Evolutionary conservation across 495 filamentous ascomycete genomes (phyloP), one percentile per base, ranked within the genome.

Genomic region (Talaromyces ruber): DNA sequence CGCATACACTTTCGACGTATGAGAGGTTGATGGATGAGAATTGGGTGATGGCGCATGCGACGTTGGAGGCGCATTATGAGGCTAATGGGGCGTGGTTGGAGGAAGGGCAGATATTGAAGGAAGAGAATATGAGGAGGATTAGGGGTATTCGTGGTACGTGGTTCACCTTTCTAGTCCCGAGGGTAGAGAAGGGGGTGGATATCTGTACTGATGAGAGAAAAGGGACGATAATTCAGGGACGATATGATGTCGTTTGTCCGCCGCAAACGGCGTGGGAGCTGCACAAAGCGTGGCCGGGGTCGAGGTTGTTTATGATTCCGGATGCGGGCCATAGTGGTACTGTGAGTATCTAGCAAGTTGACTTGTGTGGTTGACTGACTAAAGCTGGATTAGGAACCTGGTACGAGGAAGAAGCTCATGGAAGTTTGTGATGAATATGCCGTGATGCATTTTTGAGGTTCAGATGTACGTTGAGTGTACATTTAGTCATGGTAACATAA

Each of bases 181-280:
- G n/a, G n/a, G n/a, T n/a, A n/a, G n/a, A n/a, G n/a, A n/a, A n/a
- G n/a, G n/a, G 34, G 34, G 12, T 16, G 34, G 7, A 4, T 11
- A 4, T 16, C 11, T 1, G 34, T 37, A 12, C 34, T 37, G 34
- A 45, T 37, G 43, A 30, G 43, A 51, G 26, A 16, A 6, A 62
- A 68, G 64, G 24, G 9, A 65, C 64, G 47, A 79, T 81, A 53
- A 67, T 79, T 21, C 75, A 81, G 54, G 78, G 77, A 2, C 67
- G 76, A 18, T 77, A 79, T 58, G 78, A 81, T 60, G 54, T 78
- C 9, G 66, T 79, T 9, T 78, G 74, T 58, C 73, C 75, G 4
- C 71, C 76, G 6, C 64, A 70, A 54, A 72, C 71, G 6, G 76
- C 75, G 14, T 78, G 74, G 72, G 69, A 74, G 3, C 53, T 81